phyloP scores from a whole-genome alignment of 2,329 filamentous ascomycete genomes.

The Talaromyces sp. region DNA sequence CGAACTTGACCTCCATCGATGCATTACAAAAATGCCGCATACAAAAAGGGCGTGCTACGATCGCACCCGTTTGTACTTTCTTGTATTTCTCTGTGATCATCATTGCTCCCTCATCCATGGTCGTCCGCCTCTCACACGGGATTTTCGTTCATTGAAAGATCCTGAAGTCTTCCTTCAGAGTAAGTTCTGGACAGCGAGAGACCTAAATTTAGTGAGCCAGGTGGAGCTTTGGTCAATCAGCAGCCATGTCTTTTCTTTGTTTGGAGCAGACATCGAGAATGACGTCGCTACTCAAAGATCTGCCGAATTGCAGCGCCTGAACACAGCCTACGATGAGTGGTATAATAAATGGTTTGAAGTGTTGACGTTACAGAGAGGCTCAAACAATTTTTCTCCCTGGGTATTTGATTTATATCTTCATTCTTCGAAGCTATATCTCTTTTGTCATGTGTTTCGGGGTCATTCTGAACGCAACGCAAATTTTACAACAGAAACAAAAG shows the following conservation, averaged over 20 bases:
- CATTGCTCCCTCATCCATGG: constrained; percentile 33
- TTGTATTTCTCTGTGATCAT: constrained; percentile 37
- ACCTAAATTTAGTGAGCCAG: constrained; percentile 14
- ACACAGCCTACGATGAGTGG: not conserved
- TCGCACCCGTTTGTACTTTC: constrained; percentile 32
- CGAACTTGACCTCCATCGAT: constrained; percentile 30
- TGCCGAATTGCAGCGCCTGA: not conserved
- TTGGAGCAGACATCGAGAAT: constrained; percentile 13
- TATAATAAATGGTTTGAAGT: not conserved
- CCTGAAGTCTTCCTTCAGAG: constrained; percentile 25
- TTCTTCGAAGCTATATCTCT: constrained; percentile 13
- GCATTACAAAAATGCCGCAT: constrained; percentile 29
- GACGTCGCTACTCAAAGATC: not conserved
- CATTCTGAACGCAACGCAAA: not conserved
- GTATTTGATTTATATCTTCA: constrained; percentile 12
- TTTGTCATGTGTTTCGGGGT: constrained; percentile 14
- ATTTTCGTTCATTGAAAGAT: constrained; percentile 24
- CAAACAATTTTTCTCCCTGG: constrained; percentile 3
- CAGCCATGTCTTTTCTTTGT: constrained; percentile 11
- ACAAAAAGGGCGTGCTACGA: constrained; percentile 26
- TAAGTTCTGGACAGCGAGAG: constrained; percentile 19
- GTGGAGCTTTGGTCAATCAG: constrained; percentile 15
- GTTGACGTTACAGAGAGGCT: not conserved
- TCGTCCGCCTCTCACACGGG: constrained; percentile 31
- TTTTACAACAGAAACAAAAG: not conserved